Evolutionary conservation across 192 early-diverging fungal species (phyloP), one percentile per base, ranked within the genome.

Genomic region (Pilobolus umbonatus): DNA sequence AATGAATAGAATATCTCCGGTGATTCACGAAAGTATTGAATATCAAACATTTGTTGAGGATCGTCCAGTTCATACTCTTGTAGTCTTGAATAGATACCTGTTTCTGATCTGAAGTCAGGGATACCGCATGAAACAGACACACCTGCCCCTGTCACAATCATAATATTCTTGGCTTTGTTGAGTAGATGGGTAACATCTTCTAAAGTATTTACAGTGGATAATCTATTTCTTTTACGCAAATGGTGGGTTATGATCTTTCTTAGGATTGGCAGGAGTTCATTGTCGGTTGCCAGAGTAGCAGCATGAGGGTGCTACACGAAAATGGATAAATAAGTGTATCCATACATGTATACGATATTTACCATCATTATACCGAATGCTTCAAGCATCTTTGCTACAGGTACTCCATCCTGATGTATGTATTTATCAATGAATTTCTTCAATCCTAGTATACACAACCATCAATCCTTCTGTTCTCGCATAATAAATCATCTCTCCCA

Each of bases 1-100:
- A 98, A 98, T 1, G 96, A 92, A 61, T 96, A 98, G 68, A 98
- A 98, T 8, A 90, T 86, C 51, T 96, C 81, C 5, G 96, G 96
- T 36, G 80, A 77, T 29, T 85, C 80, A 29, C 79, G 65, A 67
- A 98, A 98, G 60, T 87, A 95, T n/a, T 91, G 78, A 17, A 98
- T 85, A 54, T 98, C 94, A 75, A 98, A 98, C 91, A 94, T 91
- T 50, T 90, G 84, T 74, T 93, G 91, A 22, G 95, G 95, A 61
- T 95, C 94, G 24, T 92, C 85, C 42, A 98, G 64, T 4, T 94
- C 82, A 71, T 91, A 96, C 67, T 90, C 85, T n/a, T 92, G 86
- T 12, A 96, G 74, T 15, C 90, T 70, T 6, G 88, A 80, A 59
- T 98, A 98, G 29, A 98, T 94, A 5, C 96, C 96, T 6, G 84